Base-by-base conservation (phyloP, 305 asterid species). In the Rubia peregrina region DNA sequence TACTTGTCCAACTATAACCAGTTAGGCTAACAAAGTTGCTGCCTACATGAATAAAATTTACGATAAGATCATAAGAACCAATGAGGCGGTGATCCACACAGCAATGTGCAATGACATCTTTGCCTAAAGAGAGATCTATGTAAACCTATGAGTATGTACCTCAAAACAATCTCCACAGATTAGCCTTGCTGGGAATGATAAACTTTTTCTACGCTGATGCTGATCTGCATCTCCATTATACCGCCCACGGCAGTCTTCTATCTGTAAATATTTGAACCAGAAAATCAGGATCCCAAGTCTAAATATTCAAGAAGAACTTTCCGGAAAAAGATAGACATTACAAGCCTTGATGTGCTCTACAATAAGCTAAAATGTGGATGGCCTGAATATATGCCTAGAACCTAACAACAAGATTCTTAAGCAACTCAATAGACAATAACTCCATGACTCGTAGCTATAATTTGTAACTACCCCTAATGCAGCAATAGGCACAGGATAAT, bases 171-270 rank as follows among this genome's bases (percentile, higher is more conserved):
- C 98, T 76, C 97, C 99, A 75, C 98, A 89, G 43, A 91, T 38
- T 71, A 94, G 97, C 77, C 97, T 82, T 72, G 99, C 99, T 69
- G 98, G 99, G 85, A 94, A 91, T n/a, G 95, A 83, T 82, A 88
- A 89, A 76, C 91, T 91, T 61, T 91, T 91, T 62, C 96, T 91
- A 42, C 87, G 91, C 73, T 88, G 96, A 72, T 89, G 94, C 75
- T 91, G 97, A 79, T 94, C 96, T 44, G 97, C 97, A 67, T 94
- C 97, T 75, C 99, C 99, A 80, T 91, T 94, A 63, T 94, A 94
- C 57, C 98, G 89, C 1, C 95, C 87, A 49, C 98, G 98, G 72
- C 99, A 94, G 74, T 94, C 98, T 80, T 91, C 96, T 71, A 91
- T 91, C 98, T 94, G 88, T 59, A 71, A 16, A 19, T 63, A 6